These are phyloP conservation scores for Phlyctochytrium bullatum DNA, from an alignment of 192 early-diverging fungal species.

Conservation along the genomic window DNA sequence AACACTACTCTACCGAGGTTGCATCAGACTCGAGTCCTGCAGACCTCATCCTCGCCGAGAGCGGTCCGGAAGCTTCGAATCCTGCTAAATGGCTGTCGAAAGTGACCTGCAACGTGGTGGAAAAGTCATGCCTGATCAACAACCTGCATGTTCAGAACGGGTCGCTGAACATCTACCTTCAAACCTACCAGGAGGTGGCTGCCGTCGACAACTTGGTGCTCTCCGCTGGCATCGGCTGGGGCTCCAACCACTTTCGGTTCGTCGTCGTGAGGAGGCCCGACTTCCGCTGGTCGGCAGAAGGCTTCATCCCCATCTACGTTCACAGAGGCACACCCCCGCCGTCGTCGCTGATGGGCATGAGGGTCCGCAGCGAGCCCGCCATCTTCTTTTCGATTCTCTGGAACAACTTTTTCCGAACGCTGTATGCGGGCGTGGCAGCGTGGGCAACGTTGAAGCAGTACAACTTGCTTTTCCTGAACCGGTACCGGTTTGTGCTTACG, in stretches of 20 bases:
- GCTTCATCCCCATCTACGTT: not conserved
- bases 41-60: too few species aligned
- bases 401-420: constrained; percentile 36
- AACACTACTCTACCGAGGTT: too few species aligned
- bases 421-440: constrained; percentile 37
- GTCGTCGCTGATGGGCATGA: not conserved
- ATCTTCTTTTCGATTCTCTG: constrained; percentile 37
- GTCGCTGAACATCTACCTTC: constrained; percentile 1
- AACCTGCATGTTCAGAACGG: constrained; percentile 13
- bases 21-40: too few species aligned
- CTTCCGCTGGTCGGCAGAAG: not conserved
- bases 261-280: not conserved
- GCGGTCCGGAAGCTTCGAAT: too few species aligned
- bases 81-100: too few species aligned
- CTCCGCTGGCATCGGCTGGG: constrained; percentile 27
- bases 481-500: constrained; percentile 28
- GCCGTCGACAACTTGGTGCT: not conserved
- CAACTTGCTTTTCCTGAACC: constrained; percentile 35
- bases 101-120: too few species aligned
- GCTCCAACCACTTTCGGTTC: constrained; percentile 13
- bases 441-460: constrained; percentile 41
- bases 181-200: too few species aligned
- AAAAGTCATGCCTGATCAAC: constrained; percentile 14
- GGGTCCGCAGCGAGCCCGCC: constrained; percentile 20
- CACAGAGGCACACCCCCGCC: not conserved